phyloP scores from a whole-genome alignment of 2,329 filamentous ascomycete genomes.

The Dothideomycetes sp. region DNA sequence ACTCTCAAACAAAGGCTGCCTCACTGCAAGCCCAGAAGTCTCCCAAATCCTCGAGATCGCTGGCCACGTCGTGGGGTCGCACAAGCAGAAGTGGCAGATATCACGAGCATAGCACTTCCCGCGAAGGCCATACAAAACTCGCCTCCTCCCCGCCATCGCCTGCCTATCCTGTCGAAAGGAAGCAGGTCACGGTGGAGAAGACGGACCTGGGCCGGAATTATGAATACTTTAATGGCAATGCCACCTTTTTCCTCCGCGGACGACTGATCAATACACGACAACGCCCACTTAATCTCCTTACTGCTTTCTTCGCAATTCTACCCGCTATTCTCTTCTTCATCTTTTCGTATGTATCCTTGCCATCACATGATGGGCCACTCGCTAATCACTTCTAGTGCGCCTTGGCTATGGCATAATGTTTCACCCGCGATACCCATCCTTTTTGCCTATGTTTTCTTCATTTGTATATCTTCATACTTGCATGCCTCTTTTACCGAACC shows the following conservation, averaged over 20 bases:
- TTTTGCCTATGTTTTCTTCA: slow-evolving; percentile 83
- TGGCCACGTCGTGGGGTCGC: slow-evolving; percentile 10
- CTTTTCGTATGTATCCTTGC: slow-evolving; percentile 48
- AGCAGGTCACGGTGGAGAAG: slow-evolving; percentile 21
- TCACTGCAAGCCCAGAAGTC: slow-evolving; percentile 12
- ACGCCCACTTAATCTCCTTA: slow-evolving; percentile 79
- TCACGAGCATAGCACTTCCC: slow-evolving; percentile 6
- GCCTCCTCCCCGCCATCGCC: slow-evolving; percentile 71
- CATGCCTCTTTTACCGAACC: slow-evolving; percentile 89
- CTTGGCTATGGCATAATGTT: slow-evolving; percentile 76
- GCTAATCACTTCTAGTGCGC: slow-evolving; percentile 38
- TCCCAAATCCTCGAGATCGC: slow-evolving; percentile 46
- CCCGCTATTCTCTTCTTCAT: slow-evolving; percentile 75
- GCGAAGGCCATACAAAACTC: slow-evolving; percentile 63
- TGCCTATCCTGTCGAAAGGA: slow-evolving; percentile 42
- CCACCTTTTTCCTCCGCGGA: slow-evolving; percentile 76
- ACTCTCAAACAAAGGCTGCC: neutral
- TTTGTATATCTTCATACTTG: slow-evolving; percentile 86
- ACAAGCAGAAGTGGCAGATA: slow-evolving; percentile 9
- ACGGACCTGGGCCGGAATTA: slow-evolving; percentile 59
- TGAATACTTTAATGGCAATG: slow-evolving; percentile 91
- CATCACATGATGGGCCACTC: neutral
- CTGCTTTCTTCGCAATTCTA: slow-evolving; percentile 66
- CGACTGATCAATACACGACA: slow-evolving; percentile 80
- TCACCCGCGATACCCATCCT: slow-evolving; percentile 81